Evolutionary conservation across 73 alveolate species (phyloP).

Genomic region (Urostyla sp.): DNA sequence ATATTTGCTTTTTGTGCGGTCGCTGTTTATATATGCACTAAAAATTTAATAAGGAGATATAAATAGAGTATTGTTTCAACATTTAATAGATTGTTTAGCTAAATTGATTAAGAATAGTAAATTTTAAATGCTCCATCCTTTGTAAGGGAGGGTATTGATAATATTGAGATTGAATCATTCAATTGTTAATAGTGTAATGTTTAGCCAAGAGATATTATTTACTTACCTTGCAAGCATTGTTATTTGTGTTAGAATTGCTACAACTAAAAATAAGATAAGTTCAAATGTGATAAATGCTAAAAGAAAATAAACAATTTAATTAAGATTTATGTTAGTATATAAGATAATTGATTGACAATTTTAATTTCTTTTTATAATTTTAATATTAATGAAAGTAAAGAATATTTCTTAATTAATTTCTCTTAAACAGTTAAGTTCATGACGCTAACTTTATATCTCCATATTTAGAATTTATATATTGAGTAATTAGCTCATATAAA

Average conservation of each 20-base stretch:
- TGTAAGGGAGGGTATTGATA: slow-evolving; percentile 40
- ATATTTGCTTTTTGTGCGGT: slow-evolving; percentile 2
- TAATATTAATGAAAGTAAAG: background rate
- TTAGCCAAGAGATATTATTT: slow-evolving; percentile 33
- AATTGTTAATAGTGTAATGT: slow-evolving; percentile 5
- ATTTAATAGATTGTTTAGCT: background rate
- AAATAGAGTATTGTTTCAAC: background rate
- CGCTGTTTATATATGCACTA: background rate
- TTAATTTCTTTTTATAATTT: background rate
- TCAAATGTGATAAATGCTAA: slow-evolving; percentile 37
- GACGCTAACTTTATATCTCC: background rate
- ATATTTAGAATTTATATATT: too few species aligned
- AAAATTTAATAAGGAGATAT: background rate
- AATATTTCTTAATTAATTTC: background rate
- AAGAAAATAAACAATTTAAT: background rate
- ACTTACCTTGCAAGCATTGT: slow-evolving; percentile 49
- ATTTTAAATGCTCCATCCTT: slow-evolving; percentile 30
- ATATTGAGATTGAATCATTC: slow-evolving; percentile 41
- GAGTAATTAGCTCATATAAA: too few species aligned
- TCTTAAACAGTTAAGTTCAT: background rate
- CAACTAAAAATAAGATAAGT: background rate
- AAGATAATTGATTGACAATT: background rate
- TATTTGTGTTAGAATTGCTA: slow-evolving; percentile 36
- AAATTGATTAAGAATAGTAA: background rate
- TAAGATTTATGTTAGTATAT: slow-evolving; percentile 36